Conservation (phyloP, 2,329 filamentous ascomycete species). For the Sporothrix brasiliensis region DNA sequence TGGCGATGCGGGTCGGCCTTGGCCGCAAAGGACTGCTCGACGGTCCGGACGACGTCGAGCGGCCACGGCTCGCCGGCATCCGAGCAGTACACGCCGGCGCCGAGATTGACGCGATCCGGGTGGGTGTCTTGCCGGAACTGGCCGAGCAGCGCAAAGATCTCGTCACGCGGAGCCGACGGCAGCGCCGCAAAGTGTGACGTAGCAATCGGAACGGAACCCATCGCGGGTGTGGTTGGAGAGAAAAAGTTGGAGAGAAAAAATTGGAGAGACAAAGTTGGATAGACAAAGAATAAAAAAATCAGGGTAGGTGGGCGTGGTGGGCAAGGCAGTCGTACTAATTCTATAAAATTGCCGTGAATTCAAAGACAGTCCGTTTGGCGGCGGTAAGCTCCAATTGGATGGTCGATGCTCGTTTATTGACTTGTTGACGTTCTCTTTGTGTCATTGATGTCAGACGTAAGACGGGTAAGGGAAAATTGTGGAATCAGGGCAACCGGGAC, state of each 20-base stretch:
- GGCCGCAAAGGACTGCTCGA: conserved; percentile 3
- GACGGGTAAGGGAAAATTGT: neutral
- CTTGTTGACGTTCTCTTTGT: conserved; percentile 3
- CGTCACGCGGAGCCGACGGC: conserved; percentile 20
- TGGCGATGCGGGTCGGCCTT: conserved; percentile 24
- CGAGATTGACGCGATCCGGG: conserved; percentile 21
- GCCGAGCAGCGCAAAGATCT: conserved; percentile 20
- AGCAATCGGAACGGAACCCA: conserved; percentile 15
- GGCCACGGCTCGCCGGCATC: conserved; percentile 21
- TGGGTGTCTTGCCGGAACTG: neutral
- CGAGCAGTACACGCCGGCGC: conserved; percentile 20
- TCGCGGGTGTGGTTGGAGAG: neutral
- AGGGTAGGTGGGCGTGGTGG: neutral
- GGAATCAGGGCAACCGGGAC: neutral
- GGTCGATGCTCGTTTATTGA: neutral
- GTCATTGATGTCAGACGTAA: neutral
- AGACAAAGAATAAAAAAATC: neutral
- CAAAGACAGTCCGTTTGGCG: neutral
- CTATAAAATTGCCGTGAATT: neutral
- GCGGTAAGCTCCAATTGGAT: neutral
- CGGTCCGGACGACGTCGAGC: conserved; percentile 13
- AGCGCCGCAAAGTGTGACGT: conserved; percentile 21
- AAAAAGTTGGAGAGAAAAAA: neutral
- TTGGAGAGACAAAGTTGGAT: neutral
- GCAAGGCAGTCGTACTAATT: neutral